Conservation (phyloP, 2,329 filamentous ascomycete species). For the Colletotrichum eremochloae region DNA sequence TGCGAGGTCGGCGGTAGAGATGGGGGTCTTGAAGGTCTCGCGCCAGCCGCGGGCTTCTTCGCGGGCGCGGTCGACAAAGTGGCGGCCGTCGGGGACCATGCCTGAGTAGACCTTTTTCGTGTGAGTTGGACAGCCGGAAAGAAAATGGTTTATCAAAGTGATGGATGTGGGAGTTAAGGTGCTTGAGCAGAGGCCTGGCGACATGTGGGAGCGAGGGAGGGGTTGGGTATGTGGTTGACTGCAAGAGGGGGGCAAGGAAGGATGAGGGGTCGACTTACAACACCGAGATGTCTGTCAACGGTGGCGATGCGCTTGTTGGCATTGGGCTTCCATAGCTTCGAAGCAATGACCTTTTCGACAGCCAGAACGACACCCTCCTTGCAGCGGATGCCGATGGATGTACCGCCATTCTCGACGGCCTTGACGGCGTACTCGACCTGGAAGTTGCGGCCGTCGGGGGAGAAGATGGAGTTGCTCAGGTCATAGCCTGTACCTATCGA, state of each 20-base stretch:
- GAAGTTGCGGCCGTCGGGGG: constrained; percentile 98
- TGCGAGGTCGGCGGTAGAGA: constrained; percentile 88
- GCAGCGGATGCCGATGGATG: constrained; percentile 94
- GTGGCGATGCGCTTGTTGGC: constrained; percentile 98
- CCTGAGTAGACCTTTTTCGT: constrained; percentile 86
- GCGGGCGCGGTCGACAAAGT: constrained; percentile 94
- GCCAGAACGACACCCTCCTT: constrained; percentile 97
- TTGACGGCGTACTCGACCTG: constrained; percentile 99
- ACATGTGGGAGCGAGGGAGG: constrained; percentile 1
- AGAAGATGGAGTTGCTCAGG: constrained; percentile 99
- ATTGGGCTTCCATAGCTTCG: constrained; percentile 93
- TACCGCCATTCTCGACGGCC: constrained; percentile 97
- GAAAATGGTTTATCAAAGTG: background rate
- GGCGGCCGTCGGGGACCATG: constrained; percentile 92
- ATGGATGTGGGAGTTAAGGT: background rate
- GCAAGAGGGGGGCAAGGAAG: background rate
- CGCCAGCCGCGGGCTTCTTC: constrained; percentile 95
- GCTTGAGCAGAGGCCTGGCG: background rate
- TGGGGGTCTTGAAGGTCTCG: constrained; percentile 93
- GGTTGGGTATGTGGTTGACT: constrained; percentile 2
- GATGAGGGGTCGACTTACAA: constrained; percentile 70
- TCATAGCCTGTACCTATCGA: constrained; percentile 99
- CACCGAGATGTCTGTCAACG: constrained; percentile 92
- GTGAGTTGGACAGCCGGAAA: constrained; percentile 14
- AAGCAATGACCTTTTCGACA: constrained; percentile 95